Evolutionary conservation across 163 green algal genomes (phyloP).

Genomic region (Scenedesmus sp.): DNA sequence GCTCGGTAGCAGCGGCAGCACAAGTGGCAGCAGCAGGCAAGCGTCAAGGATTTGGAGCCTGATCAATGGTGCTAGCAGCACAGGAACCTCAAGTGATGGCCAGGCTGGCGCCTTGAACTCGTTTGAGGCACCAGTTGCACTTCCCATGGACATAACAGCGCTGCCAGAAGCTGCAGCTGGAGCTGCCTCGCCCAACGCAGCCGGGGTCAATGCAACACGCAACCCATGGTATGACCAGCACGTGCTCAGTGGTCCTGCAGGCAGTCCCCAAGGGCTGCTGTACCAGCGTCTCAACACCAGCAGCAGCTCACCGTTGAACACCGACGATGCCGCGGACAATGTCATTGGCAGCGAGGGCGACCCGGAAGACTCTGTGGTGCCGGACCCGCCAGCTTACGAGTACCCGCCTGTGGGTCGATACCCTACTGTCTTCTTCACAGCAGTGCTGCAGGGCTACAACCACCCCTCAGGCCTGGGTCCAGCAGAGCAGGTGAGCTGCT

Average conservation of each 20-base stretch:
- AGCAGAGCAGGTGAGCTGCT: not conserved
- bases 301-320: not conserved
- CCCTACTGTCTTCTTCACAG: constrained; percentile 48
- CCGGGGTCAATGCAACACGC: not conserved
- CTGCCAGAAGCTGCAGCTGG: not conserved
- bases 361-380: not conserved
- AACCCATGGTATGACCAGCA: constrained; percentile 28
- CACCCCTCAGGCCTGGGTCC: not conserved
- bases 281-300: constrained; percentile 12
- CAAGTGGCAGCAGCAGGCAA: not conserved
- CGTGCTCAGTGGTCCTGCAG: not conserved
- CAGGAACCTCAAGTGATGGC: not conserved
- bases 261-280: not conserved
- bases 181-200: not conserved
- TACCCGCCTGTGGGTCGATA: constrained; percentile 29
- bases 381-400: not conserved
- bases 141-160: not conserved
- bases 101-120: not conserved
- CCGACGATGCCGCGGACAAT: not conserved
- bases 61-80: not conserved
- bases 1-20: not conserved
- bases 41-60: not conserved
- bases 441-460: not conserved
- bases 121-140: not conserved
- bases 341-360: not conserved